Evolutionary conservation across 305 asterid species (phyloP), one percentile per base, ranked within the genome.

Genomic region (Solanum hybrid): DNA sequence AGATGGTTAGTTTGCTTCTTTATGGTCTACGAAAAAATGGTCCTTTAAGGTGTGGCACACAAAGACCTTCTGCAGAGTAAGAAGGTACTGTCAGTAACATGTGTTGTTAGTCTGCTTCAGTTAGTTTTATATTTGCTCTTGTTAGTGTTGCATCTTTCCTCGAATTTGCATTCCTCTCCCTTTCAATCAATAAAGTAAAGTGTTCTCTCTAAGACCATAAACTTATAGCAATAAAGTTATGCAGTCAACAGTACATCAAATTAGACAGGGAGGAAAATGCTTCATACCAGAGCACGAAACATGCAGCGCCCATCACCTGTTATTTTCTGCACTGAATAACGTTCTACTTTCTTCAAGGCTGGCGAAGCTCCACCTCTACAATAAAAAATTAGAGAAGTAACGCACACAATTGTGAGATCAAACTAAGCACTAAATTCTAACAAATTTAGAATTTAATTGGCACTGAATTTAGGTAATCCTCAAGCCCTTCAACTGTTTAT

Each of bases 291-390:
- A 69, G 99, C 99, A 84, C 99, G 98, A 91, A 97, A 97, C 92
- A 97, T 80, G 82, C 99, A 97, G 87, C 99, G 97, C 1, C 99
- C 99, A 89, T 97, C 99, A 12, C 99, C 99, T 24, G 97, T 94
- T 10, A 97, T 96, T 93, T 90, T 97, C 93, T 91, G 93, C 79
- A 97, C 94, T 28, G 98, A 92, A 93, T 91, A 96, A 83, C 92
- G 90, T 89, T 97, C 98, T 75, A 90, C 94, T 94, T 96, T 97
- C 94, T 95, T 95, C 91, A 91, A 89, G 26, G 96, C 97, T 82
- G 94, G 94, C 74, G 96, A 95, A 91, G 91, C 93, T 61, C 91
- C 92, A 83, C 92, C 94, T 75, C 99, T 95, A 87, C 37, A 51
- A 79, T 28, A 88, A 86, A 36, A 76, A 22, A 5, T 29, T 67